A percentile compares a stretch with the other conserved stretches of the same genome.
Evolutionary conservation across 1,139 yeast species (phyloP).

Genomic region (Candida smagusa): DNA sequence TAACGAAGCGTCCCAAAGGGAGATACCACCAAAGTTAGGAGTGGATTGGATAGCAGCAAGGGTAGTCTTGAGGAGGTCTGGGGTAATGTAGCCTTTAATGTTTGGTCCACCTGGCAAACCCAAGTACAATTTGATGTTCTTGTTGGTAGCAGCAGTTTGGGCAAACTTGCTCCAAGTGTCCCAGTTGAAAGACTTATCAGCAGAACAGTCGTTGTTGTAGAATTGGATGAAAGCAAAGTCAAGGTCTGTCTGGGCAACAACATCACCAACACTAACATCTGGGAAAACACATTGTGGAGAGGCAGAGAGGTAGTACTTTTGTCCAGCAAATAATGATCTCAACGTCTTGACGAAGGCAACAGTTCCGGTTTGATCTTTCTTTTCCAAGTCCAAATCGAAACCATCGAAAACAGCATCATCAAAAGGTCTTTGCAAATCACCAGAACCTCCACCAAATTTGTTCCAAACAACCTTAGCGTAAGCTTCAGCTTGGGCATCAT

Average conservation of each 20-base stretch:
- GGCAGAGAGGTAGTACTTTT: constrained; percentile 15
- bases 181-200: constrained; percentile 16
- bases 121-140: constrained; percentile 13
- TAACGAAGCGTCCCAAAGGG: constrained; percentile 29
- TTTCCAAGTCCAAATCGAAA: constrained; percentile 18
- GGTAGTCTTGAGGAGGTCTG: constrained; percentile 12
- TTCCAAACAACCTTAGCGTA: constrained; percentile 15
- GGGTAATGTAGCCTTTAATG: constrained; percentile 16
- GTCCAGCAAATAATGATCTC: constrained; percentile 9
- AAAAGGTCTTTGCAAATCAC: constrained; percentile 14
- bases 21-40: constrained; percentile 21
- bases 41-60: constrained; percentile 12
- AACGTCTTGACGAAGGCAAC: constrained; percentile 12
- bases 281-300: constrained; percentile 20
- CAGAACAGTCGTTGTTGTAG: constrained; percentile 18
- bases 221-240: constrained; percentile 19
- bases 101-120: constrained; percentile 17
- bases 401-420: constrained; percentile 19
- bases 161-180: constrained; percentile 15
- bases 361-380: constrained; percentile 10
- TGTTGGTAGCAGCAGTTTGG: constrained; percentile 11
- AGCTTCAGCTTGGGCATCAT: constrained; percentile 11
- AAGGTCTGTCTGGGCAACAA: constrained; percentile 10
- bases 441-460: constrained; percentile 17
- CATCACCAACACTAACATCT: constrained; percentile 13